Percentiles rank a stretch among this genome's conserved stretches.
Evolutionary conservation across 169 alveolate species (phyloP).

Genomic region (Plasmodium vinckei): DNA sequence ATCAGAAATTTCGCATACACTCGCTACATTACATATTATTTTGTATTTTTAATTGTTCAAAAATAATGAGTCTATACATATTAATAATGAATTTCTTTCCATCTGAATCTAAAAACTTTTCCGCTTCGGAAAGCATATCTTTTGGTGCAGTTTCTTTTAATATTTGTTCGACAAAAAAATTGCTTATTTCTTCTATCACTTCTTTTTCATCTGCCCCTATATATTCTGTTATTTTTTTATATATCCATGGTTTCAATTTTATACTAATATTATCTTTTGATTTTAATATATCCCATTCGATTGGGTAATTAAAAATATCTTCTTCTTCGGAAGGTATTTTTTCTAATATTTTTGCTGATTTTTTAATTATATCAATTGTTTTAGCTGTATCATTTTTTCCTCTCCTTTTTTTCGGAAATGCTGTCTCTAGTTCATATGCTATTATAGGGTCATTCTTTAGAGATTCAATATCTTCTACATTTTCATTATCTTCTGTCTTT

Average conservation of each 20-base stretch:
- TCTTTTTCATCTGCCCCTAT: constrained; percentile 90
- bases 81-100: constrained; percentile 85
- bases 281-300: constrained; percentile 83
- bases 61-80: constrained; percentile 85
- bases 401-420: constrained; percentile 6
- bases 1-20: no score
- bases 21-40: neutral
- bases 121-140: constrained; percentile 85
- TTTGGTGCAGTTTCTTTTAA: constrained; percentile 82
- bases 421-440: neutral
- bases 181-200: constrained; percentile 81
- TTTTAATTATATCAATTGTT: constrained; percentile 16
- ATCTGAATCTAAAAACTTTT: constrained; percentile 87
- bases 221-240: constrained; percentile 83
- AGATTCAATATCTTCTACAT: no score
- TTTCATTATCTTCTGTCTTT: no score
- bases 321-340: constrained; percentile 78
- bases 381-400: constrained; percentile 22
- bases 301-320: constrained; percentile 79
- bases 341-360: constrained; percentile 51
- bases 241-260: constrained; percentile 87
- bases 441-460: no score
- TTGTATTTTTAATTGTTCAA: constrained; percentile 79
- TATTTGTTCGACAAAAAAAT: constrained; percentile 80
- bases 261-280: constrained; percentile 74